Evolutionary conservation across 441 rosid species (phyloP), one percentile per base, ranked within the genome.

Genomic region (Croton laevigatus): DNA sequence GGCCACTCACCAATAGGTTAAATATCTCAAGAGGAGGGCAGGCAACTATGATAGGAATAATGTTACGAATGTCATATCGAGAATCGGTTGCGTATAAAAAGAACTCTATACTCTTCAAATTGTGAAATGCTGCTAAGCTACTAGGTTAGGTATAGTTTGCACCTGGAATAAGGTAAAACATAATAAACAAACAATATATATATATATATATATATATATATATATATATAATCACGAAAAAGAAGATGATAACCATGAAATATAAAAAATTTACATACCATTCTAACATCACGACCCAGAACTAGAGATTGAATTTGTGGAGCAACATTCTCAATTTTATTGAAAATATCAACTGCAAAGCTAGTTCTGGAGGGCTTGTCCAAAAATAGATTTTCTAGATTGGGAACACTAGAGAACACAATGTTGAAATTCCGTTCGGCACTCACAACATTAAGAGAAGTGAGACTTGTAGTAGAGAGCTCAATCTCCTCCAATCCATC

Each of bases 211-310:
- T n/a, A n/a, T n/a, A 38, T 8, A 38, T n/a, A 8, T 38, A 38
- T 8, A 38, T 38, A 38, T 38, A 38, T 38, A 6, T 5, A 8
- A 38, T 0, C 5, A 8, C 5, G 42, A 38, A 38, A 38, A 38
- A 38, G 7, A 38, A 4, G 42, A n/a, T 5, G 0, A 2, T 38
- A 38, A 38, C 42, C 8, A 38, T 38, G 42, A 38, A 38, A 38
- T 38, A 38, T 38, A 8, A 38, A 6, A 38, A 38, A 38, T 38
- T 38, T 6, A 8, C 5, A 3, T 46, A 46, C 49, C 49, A 46
- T 10, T 12, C n/a, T n/a, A n/a, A n/a, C n/a, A n/a, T n/a, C n/a
- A 0, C 3, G 3, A 16, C 3, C 11, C 4, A 13, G 0, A 2
- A 3, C 3, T 46, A 46, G 49, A 13, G 49, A 46, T 46, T 46